phyloP scores from a whole-genome alignment of 83 land plant genomes.

The Larix sibirica region DNA sequence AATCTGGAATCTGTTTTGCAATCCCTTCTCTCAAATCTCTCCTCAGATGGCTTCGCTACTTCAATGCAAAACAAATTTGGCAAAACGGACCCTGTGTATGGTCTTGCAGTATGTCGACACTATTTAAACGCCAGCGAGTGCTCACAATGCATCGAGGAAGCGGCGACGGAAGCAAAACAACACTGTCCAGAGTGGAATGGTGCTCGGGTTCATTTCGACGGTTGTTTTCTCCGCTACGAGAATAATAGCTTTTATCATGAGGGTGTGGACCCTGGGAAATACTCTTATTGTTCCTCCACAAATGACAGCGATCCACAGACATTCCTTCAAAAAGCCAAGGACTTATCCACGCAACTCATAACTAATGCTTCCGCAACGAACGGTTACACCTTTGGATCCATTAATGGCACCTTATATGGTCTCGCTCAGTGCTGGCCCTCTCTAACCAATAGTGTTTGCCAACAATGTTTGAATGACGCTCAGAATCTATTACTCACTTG shows the following conservation, averaged over 20 bases:
- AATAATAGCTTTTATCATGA: neutral
- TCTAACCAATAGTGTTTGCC: conserved; percentile 22
- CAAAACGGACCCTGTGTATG: neutral
- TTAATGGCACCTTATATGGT: conserved; percentile 15
- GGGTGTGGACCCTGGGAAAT: neutral
- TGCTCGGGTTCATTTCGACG: neutral
- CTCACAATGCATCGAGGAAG: neutral
- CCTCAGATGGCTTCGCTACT: neutral
- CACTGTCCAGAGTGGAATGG: neutral
- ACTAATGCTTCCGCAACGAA: too few relatives aligned
- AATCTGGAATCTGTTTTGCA: neutral
- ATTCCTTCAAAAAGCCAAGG: too few relatives aligned
- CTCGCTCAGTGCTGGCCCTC: conserved; percentile 40
- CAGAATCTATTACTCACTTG: conserved; percentile 16
- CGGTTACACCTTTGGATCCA: too few relatives aligned
- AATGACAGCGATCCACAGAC: too few relatives aligned
- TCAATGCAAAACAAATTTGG: neutral
- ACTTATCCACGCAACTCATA: too few relatives aligned
- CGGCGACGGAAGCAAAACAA: neutral
- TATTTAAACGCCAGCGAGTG: neutral
- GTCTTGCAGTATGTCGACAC: neutral
- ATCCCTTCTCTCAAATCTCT: neutral
- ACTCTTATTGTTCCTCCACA: too few relatives aligned
- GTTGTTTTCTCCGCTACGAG: neutral
- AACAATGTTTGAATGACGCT: conserved; percentile 30